Conservation (phyloP, 176 grass and related monocot genomes). For the Ensete ventricosum region DNA sequence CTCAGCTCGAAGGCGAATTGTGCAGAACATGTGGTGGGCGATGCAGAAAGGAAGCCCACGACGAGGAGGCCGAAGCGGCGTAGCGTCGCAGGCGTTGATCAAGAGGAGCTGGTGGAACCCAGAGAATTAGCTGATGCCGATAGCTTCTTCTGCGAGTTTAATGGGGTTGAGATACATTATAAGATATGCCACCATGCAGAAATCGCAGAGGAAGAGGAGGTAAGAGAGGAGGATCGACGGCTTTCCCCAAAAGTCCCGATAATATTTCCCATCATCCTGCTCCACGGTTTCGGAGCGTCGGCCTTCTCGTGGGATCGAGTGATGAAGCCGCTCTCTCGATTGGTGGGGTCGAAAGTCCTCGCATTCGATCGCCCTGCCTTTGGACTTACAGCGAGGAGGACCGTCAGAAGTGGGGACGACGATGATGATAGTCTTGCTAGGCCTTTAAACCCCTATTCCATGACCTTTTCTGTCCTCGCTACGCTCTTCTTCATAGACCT, state of each 20-base stretch:
- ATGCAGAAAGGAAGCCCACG: not conserved
- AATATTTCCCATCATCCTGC: constrained; percentile 45
- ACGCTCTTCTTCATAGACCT: constrained; percentile 66
- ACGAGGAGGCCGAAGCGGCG: constrained; percentile 16
- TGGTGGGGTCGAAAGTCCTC: constrained; percentile 60
- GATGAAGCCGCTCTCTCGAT: constrained; percentile 45
- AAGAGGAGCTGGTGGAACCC: constrained; percentile 61
- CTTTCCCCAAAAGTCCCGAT: constrained; percentile 3
- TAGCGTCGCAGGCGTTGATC: constrained; percentile 65
- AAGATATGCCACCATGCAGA: constrained; percentile 55
- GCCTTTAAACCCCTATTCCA: constrained; percentile 70
- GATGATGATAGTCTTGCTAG: constrained; percentile 24
- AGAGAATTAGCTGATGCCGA: constrained; percentile 57
- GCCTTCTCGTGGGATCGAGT: constrained; percentile 72
- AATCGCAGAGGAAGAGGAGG: not conserved
- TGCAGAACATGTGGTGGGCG: not conserved
- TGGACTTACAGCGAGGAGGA: constrained; percentile 49
- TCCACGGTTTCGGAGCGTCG: constrained; percentile 86
- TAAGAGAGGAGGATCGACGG: not conserved
- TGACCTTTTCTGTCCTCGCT: constrained; percentile 65
- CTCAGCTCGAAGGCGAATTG: not conserved
- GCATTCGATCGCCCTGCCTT: constrained; percentile 87
- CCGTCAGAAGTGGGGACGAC: not conserved
- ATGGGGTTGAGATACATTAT: constrained; percentile 63
- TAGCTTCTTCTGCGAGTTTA: constrained; percentile 78